phyloP scores from a whole-genome alignment of 2,329 filamentous ascomycete species.

The Fusarium domesticum region DNA sequence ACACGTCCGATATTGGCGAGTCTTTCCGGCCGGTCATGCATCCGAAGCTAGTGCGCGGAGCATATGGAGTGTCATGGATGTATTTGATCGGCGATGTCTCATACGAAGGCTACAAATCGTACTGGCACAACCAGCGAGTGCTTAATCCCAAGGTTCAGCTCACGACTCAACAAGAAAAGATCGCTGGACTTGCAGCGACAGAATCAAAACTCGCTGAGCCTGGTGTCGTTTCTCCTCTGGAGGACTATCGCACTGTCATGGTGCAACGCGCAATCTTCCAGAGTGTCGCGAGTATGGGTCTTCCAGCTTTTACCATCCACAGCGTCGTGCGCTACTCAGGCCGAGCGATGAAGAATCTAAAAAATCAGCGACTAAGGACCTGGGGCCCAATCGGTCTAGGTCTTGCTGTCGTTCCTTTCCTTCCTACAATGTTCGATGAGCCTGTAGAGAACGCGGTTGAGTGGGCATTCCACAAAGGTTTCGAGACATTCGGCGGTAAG shows the following conservation, averaged over 20 bases:
- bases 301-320: constrained; percentile 92
- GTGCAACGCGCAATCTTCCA: constrained; percentile 89
- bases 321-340: constrained; percentile 89
- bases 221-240: constrained; percentile 62
- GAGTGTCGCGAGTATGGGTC: constrained; percentile 83
- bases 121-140: constrained; percentile 76
- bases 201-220: constrained; percentile 34
- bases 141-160: constrained; percentile 65
- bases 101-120: constrained; percentile 94
- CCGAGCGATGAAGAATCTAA: constrained; percentile 74
- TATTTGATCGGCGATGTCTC: constrained; percentile 88
- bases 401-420: constrained; percentile 71
- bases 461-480: constrained; percentile 81
- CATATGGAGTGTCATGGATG: constrained; percentile 89
- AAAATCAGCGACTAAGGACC: constrained; percentile 72
- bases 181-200: constrained; percentile 43
- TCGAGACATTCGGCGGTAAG: constrained; percentile 67
- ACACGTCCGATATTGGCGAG: constrained; percentile 94
- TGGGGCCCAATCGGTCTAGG: constrained; percentile 90
- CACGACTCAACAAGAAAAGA: constrained; percentile 47
- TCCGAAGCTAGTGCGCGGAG: constrained; percentile 72
- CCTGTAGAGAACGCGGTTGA: constrained; percentile 91
- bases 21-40: constrained; percentile 92
- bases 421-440: constrained; percentile 84
- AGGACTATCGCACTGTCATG: constrained; percentile 91